Conservation (phyloP, 2,329 filamentous ascomycete genomes). For the Aspergillus luchuensis region DNA sequence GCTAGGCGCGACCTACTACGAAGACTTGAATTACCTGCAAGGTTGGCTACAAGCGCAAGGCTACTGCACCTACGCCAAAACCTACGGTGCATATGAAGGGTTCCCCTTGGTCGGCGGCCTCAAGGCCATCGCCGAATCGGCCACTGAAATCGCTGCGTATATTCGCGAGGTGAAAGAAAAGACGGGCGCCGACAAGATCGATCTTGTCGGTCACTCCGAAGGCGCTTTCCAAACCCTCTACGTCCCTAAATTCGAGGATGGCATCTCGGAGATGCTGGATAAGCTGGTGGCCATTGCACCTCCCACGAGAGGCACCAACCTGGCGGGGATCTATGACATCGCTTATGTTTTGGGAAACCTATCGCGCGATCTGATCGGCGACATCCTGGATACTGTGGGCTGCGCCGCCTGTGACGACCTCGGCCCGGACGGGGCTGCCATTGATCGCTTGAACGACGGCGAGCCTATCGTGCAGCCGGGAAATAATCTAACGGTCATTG, state of each 20-base stretch:
- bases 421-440: slow-evolving; percentile 30
- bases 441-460: slow-evolving; percentile 36
- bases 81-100: slow-evolving; percentile 44
- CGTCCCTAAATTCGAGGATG: slow-evolving; percentile 42
- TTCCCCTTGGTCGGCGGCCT: slow-evolving; percentile 45
- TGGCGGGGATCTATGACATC: slow-evolving; percentile 33
- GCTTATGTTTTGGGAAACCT: slow-evolving; percentile 32
- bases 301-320: slow-evolving; percentile 38
- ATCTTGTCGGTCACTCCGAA: slow-evolving; percentile 49
- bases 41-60: slow-evolving; percentile 39
- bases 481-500: slow-evolving; percentile 38
- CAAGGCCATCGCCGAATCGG: slow-evolving; percentile 41
- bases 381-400: slow-evolving; percentile 31
- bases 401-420: slow-evolving; percentile 40
- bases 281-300: slow-evolving; percentile 41
- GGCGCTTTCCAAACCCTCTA: slow-evolving; percentile 47
- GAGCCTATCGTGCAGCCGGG: slow-evolving; percentile 37
- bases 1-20: slow-evolving; percentile 41
- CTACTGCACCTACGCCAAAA: slow-evolving; percentile 47
- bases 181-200: slow-evolving; percentile 42
- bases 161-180: slow-evolving; percentile 38
- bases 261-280: slow-evolving; percentile 31
- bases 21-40: slow-evolving; percentile 41
- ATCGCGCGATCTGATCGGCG: slow-evolving; percentile 24
- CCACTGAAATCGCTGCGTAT: slow-evolving; percentile 44